These are phyloP conservation scores for Lactarius vividus DNA, from an alignment of 768 basidiomycete genomes.

Conservation along the genomic window DNA sequence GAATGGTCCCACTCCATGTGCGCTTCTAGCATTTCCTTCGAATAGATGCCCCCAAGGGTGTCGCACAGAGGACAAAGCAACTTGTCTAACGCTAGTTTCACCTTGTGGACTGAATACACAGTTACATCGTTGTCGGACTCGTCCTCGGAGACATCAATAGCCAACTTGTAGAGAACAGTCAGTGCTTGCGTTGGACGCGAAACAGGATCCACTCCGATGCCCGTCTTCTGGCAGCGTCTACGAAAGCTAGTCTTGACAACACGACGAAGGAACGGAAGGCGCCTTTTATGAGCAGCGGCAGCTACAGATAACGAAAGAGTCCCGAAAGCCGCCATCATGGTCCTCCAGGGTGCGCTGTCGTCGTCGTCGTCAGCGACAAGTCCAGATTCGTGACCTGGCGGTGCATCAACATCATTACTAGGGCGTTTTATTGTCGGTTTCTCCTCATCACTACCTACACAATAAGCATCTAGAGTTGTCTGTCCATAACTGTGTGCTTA, in stretches of 20 bases:
- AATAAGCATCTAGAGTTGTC: neutral
- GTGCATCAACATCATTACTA: neutral
- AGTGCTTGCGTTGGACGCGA: constrained; percentile 29
- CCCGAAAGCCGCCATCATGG: constrained; percentile 16
- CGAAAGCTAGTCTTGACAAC: constrained; percentile 51
- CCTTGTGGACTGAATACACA: constrained; percentile 27
- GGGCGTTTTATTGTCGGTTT: neutral
- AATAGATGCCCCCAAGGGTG: constrained; percentile 42
- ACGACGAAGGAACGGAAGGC: constrained; percentile 56
- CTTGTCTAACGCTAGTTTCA: constrained; percentile 34
- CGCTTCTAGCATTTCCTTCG: constrained; percentile 42
- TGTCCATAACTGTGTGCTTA: neutral
- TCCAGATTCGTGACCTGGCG: neutral
- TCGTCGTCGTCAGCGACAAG: neutral
- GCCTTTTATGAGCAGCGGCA: constrained; percentile 19
- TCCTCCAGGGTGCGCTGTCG: constrained; percentile 8
- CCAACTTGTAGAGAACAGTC: constrained; percentile 31
- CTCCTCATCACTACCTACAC: constrained; percentile 11
- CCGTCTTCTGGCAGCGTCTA: constrained; percentile 39
- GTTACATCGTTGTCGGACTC: constrained; percentile 19
- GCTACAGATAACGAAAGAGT: constrained; percentile 17
- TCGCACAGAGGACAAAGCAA: constrained; percentile 59
- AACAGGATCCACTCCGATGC: constrained; percentile 36
- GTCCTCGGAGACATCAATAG: constrained; percentile 16
- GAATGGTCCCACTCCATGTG: constrained; percentile 53